These are phyloP conservation scores for Alternaria metachromatica DNA, from an alignment of 2,329 filamentous ascomycete genomes.

Conservation along the genomic window DNA sequence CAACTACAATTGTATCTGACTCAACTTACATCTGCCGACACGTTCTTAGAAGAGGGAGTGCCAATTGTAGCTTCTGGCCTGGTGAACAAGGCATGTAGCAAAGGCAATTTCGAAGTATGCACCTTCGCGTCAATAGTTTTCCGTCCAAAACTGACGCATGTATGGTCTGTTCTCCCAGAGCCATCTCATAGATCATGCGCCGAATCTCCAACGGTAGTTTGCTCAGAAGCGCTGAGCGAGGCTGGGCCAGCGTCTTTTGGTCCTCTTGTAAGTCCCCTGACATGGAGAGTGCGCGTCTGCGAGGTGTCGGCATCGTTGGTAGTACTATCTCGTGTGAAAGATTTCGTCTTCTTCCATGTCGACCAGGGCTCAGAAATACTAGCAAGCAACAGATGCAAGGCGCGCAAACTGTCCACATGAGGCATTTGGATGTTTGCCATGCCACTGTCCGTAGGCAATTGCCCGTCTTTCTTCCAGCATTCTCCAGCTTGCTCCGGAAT, in stretches of 20 bases:
- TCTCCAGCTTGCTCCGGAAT: constrained; percentile 12
- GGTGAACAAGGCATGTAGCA: not conserved
- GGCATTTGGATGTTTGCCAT: constrained; percentile 20
- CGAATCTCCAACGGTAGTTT: constrained; percentile 31
- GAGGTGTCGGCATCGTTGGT: constrained; percentile 23
- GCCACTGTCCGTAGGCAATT: constrained; percentile 10
- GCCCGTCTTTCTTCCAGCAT: constrained; percentile 12
- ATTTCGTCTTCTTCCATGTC: not conserved
- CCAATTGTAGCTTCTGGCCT: constrained; percentile 6
- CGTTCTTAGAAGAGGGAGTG: constrained; percentile 21
- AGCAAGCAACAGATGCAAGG: constrained; percentile 26
- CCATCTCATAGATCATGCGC: constrained; percentile 24
- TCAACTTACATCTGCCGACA: constrained; percentile 30
- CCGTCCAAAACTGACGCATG: constrained; percentile 15
- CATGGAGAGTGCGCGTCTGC: constrained; percentile 21
- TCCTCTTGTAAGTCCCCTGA: constrained; percentile 7
- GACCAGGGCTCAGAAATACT: constrained; percentile 7
- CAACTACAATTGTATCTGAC: not conserved
- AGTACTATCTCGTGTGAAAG: not conserved
- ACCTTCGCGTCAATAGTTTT: constrained; percentile 14
- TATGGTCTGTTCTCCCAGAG: constrained; percentile 18
- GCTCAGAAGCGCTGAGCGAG: constrained; percentile 23
- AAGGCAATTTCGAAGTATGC: not conserved
- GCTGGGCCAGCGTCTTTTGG: constrained; percentile 21
- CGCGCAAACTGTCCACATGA: constrained; percentile 21